Evolutionary conservation across 352 stramenopile genomes (phyloP).

Genomic region (Pythium aristosporum): DNA sequence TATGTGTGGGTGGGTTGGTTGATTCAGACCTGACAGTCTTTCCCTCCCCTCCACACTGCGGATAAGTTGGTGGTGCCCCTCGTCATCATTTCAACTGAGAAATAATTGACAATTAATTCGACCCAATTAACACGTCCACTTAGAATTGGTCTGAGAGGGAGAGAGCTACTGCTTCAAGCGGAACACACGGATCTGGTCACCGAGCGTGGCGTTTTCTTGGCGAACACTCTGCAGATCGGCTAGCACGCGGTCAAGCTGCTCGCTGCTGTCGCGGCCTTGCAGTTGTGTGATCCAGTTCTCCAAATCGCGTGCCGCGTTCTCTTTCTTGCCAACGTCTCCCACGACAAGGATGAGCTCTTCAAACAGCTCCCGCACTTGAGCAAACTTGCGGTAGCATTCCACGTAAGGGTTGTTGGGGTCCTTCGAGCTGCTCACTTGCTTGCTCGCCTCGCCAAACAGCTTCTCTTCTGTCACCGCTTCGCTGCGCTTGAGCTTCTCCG

Average conservation of each 20-base stretch:
- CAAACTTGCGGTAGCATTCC: constrained; percentile 86
- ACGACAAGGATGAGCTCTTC: constrained; percentile 75
- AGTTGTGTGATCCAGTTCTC: constrained; percentile 85
- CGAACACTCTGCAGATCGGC: constrained; percentile 69
- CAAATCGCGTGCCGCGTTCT: constrained; percentile 72
- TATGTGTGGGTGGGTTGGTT: not conserved
- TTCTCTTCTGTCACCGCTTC: constrained; percentile 84
- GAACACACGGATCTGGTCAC: constrained; percentile 27
- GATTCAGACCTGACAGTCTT: not conserved
- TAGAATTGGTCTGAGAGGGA: not conserved
- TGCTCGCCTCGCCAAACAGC: constrained; percentile 61
- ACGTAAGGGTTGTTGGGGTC: constrained; percentile 46
- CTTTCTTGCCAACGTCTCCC: constrained; percentile 69
- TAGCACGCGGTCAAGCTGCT: constrained; percentile 70
- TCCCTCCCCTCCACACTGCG: not conserved
- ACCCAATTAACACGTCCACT: not conserved
- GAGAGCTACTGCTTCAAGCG: not conserved
- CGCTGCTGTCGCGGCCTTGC: constrained; percentile 63
- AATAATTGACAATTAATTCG: not conserved
- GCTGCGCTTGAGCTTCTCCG: constrained; percentile 80
- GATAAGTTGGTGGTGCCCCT: not conserved
- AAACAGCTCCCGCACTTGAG: constrained; percentile 77
- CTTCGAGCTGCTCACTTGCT: constrained; percentile 24
- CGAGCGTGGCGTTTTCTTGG: constrained; percentile 63
- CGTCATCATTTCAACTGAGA: constrained; percentile 8